Conservation (phyloP, 2,329 filamentous ascomycete species). For the Penicillium sp. region DNA sequence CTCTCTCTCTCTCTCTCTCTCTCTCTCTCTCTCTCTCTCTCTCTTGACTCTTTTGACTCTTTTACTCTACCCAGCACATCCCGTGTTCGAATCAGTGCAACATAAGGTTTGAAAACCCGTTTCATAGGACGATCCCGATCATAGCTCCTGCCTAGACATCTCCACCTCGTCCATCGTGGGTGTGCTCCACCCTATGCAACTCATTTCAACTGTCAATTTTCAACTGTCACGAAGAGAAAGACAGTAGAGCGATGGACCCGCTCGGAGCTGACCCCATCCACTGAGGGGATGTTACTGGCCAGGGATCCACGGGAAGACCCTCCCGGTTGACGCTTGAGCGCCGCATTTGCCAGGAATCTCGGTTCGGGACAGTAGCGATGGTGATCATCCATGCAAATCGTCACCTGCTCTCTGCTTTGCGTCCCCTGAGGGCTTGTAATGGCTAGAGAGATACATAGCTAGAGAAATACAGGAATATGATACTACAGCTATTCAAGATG, state of each 20-base stretch:
- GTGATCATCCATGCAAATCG: background rate
- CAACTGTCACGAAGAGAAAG: background rate
- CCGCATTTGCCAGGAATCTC: constrained; percentile 3
- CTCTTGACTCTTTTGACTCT: background rate
- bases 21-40: too few relatives aligned
- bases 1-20: too few relatives aligned
- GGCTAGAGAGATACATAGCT: background rate
- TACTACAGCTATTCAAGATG: background rate
- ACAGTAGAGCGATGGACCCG: constrained; percentile 1
- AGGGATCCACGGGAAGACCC: background rate
- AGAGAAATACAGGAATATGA: background rate
- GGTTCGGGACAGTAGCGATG: background rate
- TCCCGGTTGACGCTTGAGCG: background rate
- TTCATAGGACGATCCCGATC: constrained; percentile 8
- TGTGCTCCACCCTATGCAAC: constrained; percentile 16
- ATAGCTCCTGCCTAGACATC: constrained; percentile 2
- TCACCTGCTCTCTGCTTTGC: background rate
- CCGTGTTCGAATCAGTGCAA: background rate
- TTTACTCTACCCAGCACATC: background rate
- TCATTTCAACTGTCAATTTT: constrained; percentile 5
- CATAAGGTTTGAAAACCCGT: constrained; percentile 9
- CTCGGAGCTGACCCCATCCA: constrained; percentile 13
- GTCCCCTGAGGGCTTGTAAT: too few relatives aligned
- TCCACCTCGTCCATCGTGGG: background rate
- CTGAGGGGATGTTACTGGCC: background rate